Evolutionary conservation across 2,329 filamentous ascomycete species (phyloP).

Genomic region (Ophiostoma tasmaniense): DNA sequence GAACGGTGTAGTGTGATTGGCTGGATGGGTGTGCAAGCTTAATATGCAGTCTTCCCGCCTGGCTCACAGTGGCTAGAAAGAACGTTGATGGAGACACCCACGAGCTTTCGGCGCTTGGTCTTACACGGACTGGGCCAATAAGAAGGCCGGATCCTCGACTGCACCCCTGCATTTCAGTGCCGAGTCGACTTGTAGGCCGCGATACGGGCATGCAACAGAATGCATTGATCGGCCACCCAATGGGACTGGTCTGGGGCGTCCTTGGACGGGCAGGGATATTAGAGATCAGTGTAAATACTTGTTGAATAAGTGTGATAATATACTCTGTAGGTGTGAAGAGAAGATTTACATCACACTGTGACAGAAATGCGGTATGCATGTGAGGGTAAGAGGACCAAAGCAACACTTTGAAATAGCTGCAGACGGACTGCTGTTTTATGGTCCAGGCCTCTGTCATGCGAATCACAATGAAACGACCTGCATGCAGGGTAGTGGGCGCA

Average conservation of each 20-base stretch:
- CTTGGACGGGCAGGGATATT: neutral
- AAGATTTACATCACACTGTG: neutral
- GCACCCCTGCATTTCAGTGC: conserved; percentile 7
- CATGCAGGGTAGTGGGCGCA: neutral
- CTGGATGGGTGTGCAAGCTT: neutral
- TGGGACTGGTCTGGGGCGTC: neutral
- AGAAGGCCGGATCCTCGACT: neutral
- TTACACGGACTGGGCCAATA: conserved; percentile 4
- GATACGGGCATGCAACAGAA: neutral
- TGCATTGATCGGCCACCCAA: conserved; percentile 1
- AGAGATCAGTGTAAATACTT: neutral
- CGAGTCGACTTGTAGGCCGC: conserved; percentile 2
- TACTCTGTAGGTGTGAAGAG: neutral
- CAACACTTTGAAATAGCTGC: neutral
- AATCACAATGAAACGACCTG: neutral
- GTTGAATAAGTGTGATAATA: too few species aligned
- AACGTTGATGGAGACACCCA: neutral
- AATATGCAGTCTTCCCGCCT: conserved; percentile 1
- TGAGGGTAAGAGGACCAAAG: neutral
- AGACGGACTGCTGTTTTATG: neutral
- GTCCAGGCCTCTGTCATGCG: neutral
- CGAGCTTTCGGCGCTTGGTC: conserved; percentile 5
- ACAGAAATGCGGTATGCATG: neutral
- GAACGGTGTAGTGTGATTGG: conserved; percentile 15
- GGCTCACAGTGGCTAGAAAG: neutral